A percentile compares a stretch with the other conserved stretches of the same genome.
Evolutionary conservation across 345 rosid genomes (phyloP).

Genomic region (Citrus sp.): DNA sequence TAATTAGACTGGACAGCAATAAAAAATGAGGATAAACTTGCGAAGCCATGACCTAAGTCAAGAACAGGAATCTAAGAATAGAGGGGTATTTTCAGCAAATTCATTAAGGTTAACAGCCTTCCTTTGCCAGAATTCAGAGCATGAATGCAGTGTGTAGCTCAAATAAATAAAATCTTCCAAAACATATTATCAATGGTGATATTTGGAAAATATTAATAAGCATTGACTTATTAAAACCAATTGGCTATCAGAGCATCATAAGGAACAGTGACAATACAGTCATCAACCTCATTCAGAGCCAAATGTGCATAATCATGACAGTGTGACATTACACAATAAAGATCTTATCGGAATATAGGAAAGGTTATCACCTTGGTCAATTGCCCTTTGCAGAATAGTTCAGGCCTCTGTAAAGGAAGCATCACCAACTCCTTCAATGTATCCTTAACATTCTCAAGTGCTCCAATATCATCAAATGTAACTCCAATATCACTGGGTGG

Average conservation of each 20-base stretch:
- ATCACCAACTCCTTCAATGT: conserved; percentile 86
- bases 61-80: not conserved
- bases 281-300: not conserved
- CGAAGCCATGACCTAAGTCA: not conserved
- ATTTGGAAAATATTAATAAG: not conserved
- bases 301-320: conserved; percentile 1
- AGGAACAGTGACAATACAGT: not conserved
- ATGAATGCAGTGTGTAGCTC: not conserved
- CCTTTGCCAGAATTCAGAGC: not conserved
- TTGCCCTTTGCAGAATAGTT: conserved; percentile 86
- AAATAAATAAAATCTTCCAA: not conserved
- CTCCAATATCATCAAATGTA: conserved; percentile 89
- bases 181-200: not conserved
- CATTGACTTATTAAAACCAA: not conserved
- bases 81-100: not conserved
- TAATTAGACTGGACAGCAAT: not conserved
- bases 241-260: not conserved
- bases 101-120: not conserved
- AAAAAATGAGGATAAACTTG: not conserved
- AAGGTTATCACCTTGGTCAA: conserved; percentile 58
- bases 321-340: not conserved
- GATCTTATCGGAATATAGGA: not conserved
- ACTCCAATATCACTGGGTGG: conserved; percentile 87
- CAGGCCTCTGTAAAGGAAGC: conserved; percentile 90
- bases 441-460: conserved; percentile 88